Conservation (phyloP, 2,329 filamentous ascomycete genomes). For the Paecilomyces sp. region DNA sequence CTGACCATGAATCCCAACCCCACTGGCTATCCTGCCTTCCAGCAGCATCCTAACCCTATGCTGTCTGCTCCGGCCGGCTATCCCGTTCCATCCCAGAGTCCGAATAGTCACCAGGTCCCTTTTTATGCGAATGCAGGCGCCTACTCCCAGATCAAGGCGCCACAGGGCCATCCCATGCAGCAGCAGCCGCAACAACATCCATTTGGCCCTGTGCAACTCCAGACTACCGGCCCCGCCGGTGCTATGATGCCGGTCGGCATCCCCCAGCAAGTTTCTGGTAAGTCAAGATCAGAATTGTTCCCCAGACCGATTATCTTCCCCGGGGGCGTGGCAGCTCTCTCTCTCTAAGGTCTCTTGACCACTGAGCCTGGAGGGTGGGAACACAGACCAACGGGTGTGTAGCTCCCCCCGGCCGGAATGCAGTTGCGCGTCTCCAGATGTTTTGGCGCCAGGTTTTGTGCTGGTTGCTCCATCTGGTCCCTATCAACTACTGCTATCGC, state of each 20-base stretch:
- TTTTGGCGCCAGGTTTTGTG: background rate
- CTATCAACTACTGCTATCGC: constrained; percentile 8
- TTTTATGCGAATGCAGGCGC: constrained; percentile 26
- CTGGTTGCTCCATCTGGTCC: background rate
- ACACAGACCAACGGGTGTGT: background rate
- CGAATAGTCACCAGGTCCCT: constrained; percentile 18
- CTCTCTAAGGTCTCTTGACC: background rate
- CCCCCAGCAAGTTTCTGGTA: constrained; percentile 28
- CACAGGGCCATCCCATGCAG: constrained; percentile 9
- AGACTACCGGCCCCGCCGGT: constrained; percentile 27
- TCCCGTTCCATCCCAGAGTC: constrained; percentile 24
- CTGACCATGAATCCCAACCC: constrained; percentile 23
- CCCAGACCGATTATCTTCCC: background rate
- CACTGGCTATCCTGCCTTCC: constrained; percentile 17
- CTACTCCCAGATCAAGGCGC: constrained; percentile 24
- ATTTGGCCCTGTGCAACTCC: constrained; percentile 28
- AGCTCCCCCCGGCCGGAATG: background rate
- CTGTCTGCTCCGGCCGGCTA: constrained; percentile 17
- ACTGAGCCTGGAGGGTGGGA: background rate
- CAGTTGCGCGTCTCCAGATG: background rate
- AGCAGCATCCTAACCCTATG: constrained; percentile 11
- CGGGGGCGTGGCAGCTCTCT: background rate
- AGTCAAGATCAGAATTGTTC: background rate
- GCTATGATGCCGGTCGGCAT: constrained; percentile 31
- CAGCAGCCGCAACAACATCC: constrained; percentile 26